phyloP scores from a whole-genome alignment of 495 filamentous ascomycete species.

The Talaromyces trachyspermus region DNA sequence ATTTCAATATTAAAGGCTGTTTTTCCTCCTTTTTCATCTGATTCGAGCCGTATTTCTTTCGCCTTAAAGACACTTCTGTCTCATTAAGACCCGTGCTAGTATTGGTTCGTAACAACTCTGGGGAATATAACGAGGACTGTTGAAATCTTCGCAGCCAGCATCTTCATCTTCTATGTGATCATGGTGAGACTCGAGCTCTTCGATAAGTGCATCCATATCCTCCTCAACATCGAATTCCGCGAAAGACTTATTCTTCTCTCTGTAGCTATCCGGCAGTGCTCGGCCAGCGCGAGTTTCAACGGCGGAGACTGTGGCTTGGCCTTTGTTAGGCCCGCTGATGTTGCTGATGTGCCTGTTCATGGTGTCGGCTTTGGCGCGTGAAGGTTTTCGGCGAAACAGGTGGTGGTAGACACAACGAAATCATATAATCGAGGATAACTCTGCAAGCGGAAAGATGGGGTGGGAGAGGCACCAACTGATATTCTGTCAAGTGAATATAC shows the following conservation, averaged over 20 bases:
- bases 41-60: slow-evolving; percentile 78
- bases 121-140: slow-evolving; percentile 44
- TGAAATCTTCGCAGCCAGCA: slow-evolving; percentile 42
- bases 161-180: slow-evolving; percentile 51
- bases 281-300: not conserved
- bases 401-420: no score
- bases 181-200: slow-evolving; percentile 73
- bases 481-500: not conserved
- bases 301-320: not conserved
- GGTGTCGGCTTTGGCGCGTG: no score
- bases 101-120: slow-evolving; percentile 64
- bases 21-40: slow-evolving; percentile 79
- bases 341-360: no score
- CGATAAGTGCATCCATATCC: slow-evolving; percentile 75
- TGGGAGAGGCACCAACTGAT: no score
- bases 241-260: slow-evolving; percentile 21
- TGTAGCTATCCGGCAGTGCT: not conserved
- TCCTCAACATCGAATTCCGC: slow-evolving; percentile 61
- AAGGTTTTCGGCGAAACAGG: no score
- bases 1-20: slow-evolving; percentile 75
- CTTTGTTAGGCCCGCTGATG: no score
- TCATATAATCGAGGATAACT: no score
- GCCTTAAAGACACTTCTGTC: slow-evolving; percentile 57
- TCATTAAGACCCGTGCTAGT: slow-evolving; percentile 62
- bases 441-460: no score